These are phyloP conservation scores for Spathaspora sp. DNA, from an alignment of 805 yeast genomes.

Conservation along the genomic window DNA sequence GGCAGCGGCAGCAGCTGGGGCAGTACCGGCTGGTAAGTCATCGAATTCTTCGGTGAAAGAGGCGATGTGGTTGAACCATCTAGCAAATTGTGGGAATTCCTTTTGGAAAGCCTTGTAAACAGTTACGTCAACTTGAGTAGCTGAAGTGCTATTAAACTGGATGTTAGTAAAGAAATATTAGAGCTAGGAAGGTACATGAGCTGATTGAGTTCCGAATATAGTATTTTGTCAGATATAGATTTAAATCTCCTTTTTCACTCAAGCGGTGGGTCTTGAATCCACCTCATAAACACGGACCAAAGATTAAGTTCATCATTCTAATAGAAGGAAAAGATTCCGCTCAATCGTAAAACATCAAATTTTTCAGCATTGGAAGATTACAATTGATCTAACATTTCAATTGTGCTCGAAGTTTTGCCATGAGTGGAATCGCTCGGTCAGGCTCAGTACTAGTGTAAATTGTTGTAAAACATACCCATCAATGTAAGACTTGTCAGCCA, in stretches of 20 bases:
- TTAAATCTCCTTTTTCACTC: constrained; percentile 66
- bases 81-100: constrained; percentile 88
- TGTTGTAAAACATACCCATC: constrained; percentile 73
- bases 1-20: constrained; percentile 48
- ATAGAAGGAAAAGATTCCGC: background rate
- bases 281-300: constrained; percentile 98
- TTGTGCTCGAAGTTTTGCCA: background rate
- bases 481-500: constrained; percentile 90
- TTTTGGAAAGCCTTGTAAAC: constrained; percentile 92
- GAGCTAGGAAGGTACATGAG: background rate
- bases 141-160: constrained; percentile 60
- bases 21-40: constrained; percentile 72
- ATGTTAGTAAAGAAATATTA: constrained; percentile 8
- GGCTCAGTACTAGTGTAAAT: background rate
- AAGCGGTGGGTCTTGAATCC: constrained; percentile 92
- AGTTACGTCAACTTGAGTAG: constrained; percentile 93
- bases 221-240: constrained; percentile 20
- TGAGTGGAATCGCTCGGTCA: background rate
- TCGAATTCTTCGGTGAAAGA: constrained; percentile 84
- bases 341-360: background rate
- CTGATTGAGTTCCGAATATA: background rate
- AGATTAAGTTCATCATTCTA: constrained; percentile 61
- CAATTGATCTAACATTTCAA: background rate
- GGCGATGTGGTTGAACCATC: constrained; percentile 99
- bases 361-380: background rate